Evolutionary conservation across 2,329 filamentous ascomycete genomes (phyloP).

Genomic region (Epicoccum sorghinum): DNA sequence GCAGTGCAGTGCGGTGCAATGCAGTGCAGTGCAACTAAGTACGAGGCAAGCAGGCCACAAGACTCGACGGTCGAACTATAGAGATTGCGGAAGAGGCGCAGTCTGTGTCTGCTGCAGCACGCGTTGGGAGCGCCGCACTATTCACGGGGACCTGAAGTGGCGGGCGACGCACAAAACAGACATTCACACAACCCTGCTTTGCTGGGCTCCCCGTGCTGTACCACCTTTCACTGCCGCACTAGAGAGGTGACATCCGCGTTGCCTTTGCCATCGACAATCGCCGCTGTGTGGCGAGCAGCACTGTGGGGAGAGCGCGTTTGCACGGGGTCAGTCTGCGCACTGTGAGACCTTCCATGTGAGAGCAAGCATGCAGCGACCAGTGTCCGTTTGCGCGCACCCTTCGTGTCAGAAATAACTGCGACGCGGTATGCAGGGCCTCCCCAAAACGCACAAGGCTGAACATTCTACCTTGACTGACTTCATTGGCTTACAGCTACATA

Average conservation of each 20-base stretch:
- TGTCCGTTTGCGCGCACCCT: conserved; percentile 19
- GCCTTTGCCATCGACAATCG: too few species aligned
- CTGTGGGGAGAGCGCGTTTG: too few species aligned
- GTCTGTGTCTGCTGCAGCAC: conserved; percentile 29
- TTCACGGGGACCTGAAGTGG: conserved; percentile 38
- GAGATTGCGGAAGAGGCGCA: conserved; percentile 20
- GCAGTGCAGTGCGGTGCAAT: too few species aligned
- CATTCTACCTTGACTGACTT: neutral
- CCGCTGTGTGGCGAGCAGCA: neutral
- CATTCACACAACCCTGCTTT: conserved; percentile 19
- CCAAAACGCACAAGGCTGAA: neutral
- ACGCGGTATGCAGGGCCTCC: conserved; percentile 4
- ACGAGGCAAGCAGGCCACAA: neutral
- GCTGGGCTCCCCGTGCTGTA: too few species aligned
- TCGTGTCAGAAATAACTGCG: neutral
- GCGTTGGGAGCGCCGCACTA: conserved; percentile 29
- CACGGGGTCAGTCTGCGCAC: conserved; percentile 19
- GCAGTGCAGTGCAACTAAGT: too few species aligned
- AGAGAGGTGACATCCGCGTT: too few species aligned
- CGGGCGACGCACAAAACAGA: conserved; percentile 24
- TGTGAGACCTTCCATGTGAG: conserved; percentile 28
- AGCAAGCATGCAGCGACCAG: conserved; percentile 15
- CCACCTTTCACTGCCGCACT: too few species aligned
- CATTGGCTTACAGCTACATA: conserved; percentile 1
- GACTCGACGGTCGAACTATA: conserved; percentile 1